phyloP scores from a whole-genome alignment of 257 asterid genomes.

The Parsonsia alboflavescens region DNA sequence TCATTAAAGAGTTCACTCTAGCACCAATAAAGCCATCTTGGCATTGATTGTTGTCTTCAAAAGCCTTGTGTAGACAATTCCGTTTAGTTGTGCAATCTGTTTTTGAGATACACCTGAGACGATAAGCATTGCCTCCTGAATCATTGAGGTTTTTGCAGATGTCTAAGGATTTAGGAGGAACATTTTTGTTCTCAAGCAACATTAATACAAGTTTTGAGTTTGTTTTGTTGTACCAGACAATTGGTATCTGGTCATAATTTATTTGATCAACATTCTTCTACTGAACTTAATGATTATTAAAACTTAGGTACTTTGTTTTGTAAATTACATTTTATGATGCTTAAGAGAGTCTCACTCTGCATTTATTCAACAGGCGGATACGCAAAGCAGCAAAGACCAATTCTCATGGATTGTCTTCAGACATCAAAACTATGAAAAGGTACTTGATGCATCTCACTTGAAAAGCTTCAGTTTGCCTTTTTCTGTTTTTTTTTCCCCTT shows the following conservation, averaged over 20 bases:
- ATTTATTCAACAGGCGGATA: constrained; percentile 44
- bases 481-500: too few relatives aligned
- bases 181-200: background rate
- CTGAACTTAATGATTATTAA: background rate
- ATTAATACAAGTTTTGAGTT: background rate
- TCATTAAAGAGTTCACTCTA: background rate
- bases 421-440: constrained; percentile 49
- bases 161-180: background rate
- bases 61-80: background rate
- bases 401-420: constrained; percentile 26
- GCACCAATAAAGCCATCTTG: background rate
- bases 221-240: too few relatives aligned
- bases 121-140: background rate
- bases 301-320: background rate
- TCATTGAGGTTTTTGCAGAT: background rate
- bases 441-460: constrained; percentile 13
- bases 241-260: background rate
- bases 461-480: background rate
- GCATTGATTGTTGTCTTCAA: background rate
- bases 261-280: background rate
- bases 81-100: background rate
- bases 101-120: background rate
- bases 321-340: background rate
- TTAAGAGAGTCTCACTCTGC: background rate
- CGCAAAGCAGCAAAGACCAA: constrained; percentile 27